Evolutionary conservation across 2,329 filamentous ascomycete genomes (phyloP).

Genomic region (Bimuria novae-zelandiae): DNA sequence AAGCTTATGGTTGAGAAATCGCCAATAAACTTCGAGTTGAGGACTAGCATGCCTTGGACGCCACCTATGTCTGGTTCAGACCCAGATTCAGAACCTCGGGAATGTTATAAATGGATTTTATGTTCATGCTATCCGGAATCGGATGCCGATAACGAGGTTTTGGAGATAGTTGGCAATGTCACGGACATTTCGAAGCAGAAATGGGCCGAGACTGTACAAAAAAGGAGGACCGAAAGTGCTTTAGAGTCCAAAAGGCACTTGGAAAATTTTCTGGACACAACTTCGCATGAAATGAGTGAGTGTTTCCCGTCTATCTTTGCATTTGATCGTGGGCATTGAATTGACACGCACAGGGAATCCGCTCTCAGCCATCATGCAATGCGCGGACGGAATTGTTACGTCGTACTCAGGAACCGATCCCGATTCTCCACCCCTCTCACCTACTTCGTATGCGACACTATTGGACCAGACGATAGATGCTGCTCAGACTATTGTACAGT

Average conservation of each 20-base stretch:
- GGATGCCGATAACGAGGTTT: conserved; percentile 24
- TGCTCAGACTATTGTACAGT: conserved; percentile 51
- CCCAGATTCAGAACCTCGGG: conserved; percentile 15
- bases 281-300: conserved; percentile 47
- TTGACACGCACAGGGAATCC: conserved; percentile 38
- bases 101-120: conserved; percentile 36
- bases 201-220: conserved; percentile 42
- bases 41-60: conserved; percentile 44
- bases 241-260: conserved; percentile 32
- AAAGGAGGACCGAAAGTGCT: conserved; percentile 24
- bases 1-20: conserved; percentile 33
- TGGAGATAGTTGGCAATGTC: conserved; percentile 40
- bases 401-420: conserved; percentile 8
- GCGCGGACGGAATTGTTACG: conserved; percentile 45
- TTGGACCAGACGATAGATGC: conserved; percentile 35
- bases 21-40: conserved; percentile 44
- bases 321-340: background rate
- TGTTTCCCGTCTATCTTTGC: background rate
- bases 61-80: conserved; percentile 21
- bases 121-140: conserved; percentile 37
- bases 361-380: conserved; percentile 49
- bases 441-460: conserved; percentile 16
- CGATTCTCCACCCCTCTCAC: background rate
- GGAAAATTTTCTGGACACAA: conserved; percentile 43
- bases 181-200: conserved; percentile 46